Evolutionary conservation across 2,329 filamentous ascomycete species (phyloP), one percentile per base, ranked within the genome.

Genomic region (Leptoxyphium fumago): DNA sequence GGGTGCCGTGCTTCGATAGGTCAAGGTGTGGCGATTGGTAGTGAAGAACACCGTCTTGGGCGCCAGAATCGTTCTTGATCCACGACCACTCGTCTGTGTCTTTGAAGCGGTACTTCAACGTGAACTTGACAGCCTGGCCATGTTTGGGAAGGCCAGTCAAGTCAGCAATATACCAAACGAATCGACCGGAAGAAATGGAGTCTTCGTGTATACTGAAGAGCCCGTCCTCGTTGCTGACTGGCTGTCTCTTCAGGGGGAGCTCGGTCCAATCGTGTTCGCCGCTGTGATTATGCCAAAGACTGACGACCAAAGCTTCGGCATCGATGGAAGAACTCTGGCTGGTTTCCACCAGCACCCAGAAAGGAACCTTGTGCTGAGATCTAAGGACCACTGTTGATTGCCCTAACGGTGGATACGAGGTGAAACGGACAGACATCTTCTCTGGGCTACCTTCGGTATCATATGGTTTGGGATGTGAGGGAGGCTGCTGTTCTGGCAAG

Each of bases 361-460:
- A 80, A 1, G 61, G 58, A 34, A 82, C 66, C 55, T 72, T 52
- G 2, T 49, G 55, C n/a, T 63, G 59, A 14, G 60, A 53, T 34
- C 63, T 56, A 21, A 67, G 61, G 15, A 84, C 56, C 41, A 75
- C 70, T 1, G 84, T 87, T 18, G 83, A 73, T 58, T 88, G 83
- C 2, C 80, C 84, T 42, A 94, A 63, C 1, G 85, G 77, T 10
- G 88, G 88, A 55, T 78, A 80, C 47, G 71, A 77, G 5, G 70
- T 72, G 11, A 82, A 61, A 48, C 70, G 67, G 17, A 74, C 70
- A 56, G 72, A 73, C 61, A 73, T 69, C 30, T 50, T 48, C 42
- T 52, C 48, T 26, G 46, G 42, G 10, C 44, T 47, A 14, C 49
- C 45, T 26, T 26, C 21, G 28, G 44, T 45, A 14, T 47, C 42